phyloP scores from a whole-genome alignment of 1,139 yeast species.

The Kodamaea fungicola region DNA sequence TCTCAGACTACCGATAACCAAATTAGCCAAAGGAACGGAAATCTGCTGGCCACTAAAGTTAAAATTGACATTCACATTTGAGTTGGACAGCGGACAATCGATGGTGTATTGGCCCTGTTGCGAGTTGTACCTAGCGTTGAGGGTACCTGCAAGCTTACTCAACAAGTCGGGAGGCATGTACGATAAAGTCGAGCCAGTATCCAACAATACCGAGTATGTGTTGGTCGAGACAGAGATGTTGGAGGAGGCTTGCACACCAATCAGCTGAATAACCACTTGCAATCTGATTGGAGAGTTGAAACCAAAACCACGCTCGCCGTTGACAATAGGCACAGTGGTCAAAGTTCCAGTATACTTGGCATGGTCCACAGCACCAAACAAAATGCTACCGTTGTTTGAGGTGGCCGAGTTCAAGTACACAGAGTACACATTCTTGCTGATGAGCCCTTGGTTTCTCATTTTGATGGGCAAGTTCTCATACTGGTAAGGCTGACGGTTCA shows the following conservation, averaged over 20 bases:
- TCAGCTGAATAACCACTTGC: constrained; percentile 22
- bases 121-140: constrained; percentile 30
- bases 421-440: constrained; percentile 49
- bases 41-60: constrained; percentile 53
- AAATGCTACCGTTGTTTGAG: constrained; percentile 35
- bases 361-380: constrained; percentile 60
- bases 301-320: constrained; percentile 15
- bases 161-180: constrained; percentile 29
- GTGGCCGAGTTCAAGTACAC: constrained; percentile 24
- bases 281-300: constrained; percentile 23
- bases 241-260: constrained; percentile 1
- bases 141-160: constrained; percentile 22
- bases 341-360: constrained; percentile 48
- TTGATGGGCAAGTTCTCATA: constrained; percentile 60
- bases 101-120: constrained; percentile 28
- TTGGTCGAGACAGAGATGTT: constrained; percentile 8
- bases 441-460: constrained; percentile 48
- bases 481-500: constrained; percentile 15
- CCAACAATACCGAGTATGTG: constrained; percentile 15
- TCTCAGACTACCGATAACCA: constrained; percentile 13
- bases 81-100: constrained; percentile 17
- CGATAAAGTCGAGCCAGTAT: constrained; percentile 32
- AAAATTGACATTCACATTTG: constrained; percentile 26
- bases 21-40: constrained; percentile 41
- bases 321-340: constrained; percentile 28